Percentiles rank a stretch among this genome's conserved stretches.
phyloP scores from a whole-genome alignment of 345 rosid genomes.

The Litchi chinensis region DNA sequence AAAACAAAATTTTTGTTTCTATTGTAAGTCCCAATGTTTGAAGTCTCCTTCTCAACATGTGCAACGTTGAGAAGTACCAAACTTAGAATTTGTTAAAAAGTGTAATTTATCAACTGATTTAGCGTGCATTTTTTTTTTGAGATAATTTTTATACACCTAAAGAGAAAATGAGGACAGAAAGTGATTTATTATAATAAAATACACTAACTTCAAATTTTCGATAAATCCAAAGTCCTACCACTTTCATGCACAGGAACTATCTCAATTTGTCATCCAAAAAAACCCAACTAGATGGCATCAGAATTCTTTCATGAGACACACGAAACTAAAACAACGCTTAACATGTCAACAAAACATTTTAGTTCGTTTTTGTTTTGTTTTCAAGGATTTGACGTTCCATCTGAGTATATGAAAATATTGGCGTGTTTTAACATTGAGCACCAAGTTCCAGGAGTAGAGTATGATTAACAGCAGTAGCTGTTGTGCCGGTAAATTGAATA shows the following conservation, averaged over 20 bases:
- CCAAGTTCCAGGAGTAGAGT: constrained; percentile 83
- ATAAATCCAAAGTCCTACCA: neutral
- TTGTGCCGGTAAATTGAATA: constrained; percentile 82
- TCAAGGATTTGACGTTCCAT: neutral
- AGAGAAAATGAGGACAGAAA: neutral
- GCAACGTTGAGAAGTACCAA: no score
- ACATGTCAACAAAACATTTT: neutral
- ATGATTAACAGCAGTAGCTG: constrained; percentile 60
- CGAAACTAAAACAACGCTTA: neutral
- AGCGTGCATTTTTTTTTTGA: no score
- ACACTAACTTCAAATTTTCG: neutral
- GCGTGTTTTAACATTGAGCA: constrained; percentile 44
- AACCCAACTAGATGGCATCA: neutral
- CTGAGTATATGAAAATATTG: neutral
- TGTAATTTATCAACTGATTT: no score
- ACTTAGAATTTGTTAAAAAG: no score
- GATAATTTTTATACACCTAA: no score
- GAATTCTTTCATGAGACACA: neutral
- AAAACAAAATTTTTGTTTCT: no score
- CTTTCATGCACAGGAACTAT: neutral
- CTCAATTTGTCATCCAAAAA: neutral
- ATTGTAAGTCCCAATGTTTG: no score
- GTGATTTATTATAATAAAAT: neutral
- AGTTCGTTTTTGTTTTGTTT: constrained; percentile 15
- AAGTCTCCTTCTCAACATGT: no score